Base-by-base conservation (phyloP, 2,329 filamentous ascomycete genomes). In the Neopestalotiopsis sp. region DNA sequence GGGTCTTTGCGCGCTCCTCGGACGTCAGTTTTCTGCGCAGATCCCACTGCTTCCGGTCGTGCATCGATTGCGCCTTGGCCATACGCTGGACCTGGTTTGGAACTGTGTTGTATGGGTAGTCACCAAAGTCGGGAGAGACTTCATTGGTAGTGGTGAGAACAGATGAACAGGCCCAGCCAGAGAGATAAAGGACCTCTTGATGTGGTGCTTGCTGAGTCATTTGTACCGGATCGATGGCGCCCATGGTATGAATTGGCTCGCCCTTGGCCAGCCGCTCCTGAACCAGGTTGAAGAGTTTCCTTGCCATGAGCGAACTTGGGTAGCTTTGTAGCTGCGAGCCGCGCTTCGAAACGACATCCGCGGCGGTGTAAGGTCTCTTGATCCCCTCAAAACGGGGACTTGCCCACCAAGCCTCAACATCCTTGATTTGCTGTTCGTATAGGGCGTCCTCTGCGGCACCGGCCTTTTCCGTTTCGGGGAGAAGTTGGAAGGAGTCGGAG, bases 81-180 rank as follows among this genome's bases (percentile, higher is more conserved):
- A 99, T 84, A 72, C 96, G 90, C 84, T 99, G 94, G 4, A 99
- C 96, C 80, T 98, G 96, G 82, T 98, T 98, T 9, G 96, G 96
- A 4, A 99, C 96, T 0, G 96, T 99, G 79, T 98, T 98, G 84
- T 99, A 99, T 0, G 96, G 96, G 80, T 99, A 99, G 82, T 99
- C 96, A 76, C 96, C 96, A 83, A 98, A 97, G 80, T 99, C 96
- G 58, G 96, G 93, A 0, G 94, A 98, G 34, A 99, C 96, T 80
- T 99, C 96, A 83, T 99, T 98, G 49, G 96, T 98, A 10, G 91
- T 91, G 4, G 95, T 98, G 60, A 99, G 85, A 24, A 97, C 89
- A 0, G 94, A 95, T 0, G 95, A 98, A 83, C 96, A 98, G 4
- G 96, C 96, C 96, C 96, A 99, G 71, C 96, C 96, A 0, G 95